Percentiles rank a stretch among this genome's conserved stretches.
These are phyloP conservation scores for Abrus precatorius DNA, from an alignment of 306 rosid species.

Conservation along the genomic window DNA sequence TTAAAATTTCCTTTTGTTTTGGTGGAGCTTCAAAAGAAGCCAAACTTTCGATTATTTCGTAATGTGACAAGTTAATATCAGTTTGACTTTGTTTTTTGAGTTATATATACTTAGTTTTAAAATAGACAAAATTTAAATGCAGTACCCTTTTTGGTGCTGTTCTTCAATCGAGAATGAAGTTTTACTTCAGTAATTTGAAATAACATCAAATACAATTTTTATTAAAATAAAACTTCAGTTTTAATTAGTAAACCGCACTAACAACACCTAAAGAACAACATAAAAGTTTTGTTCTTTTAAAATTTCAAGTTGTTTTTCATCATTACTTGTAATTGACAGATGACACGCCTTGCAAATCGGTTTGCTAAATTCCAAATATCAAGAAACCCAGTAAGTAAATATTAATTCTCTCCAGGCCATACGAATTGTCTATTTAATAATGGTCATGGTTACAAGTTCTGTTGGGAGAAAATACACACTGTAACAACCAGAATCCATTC, in stretches of 20 bases:
- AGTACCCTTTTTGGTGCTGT: too few relatives aligned
- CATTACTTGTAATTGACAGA: not conserved
- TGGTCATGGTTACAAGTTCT: conserved; percentile 15
- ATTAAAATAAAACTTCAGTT: too few relatives aligned
- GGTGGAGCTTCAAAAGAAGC: not conserved
- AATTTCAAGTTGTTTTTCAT: conserved; percentile 22
- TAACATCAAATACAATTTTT: too few relatives aligned
- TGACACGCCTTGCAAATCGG: not conserved
- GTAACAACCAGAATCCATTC: not conserved
- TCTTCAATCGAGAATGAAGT: too few relatives aligned
- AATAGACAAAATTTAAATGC: too few relatives aligned
- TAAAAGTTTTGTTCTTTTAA: not conserved
- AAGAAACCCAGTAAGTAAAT: not conserved
- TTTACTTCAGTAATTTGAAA: too few relatives aligned
- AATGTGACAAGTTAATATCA: not conserved
- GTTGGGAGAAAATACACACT: conserved; percentile 20
- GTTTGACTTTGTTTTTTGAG: not conserved
- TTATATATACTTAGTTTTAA: too few relatives aligned
- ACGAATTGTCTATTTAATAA: not conserved
- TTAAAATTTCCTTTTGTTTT: conserved; percentile 11
- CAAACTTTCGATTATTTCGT: conserved; percentile 8
- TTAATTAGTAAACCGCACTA: too few relatives aligned
- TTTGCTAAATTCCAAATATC: not conserved
- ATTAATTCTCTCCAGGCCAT: conserved; percentile 1
- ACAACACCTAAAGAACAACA: too few relatives aligned